A percentile compares a stretch with the other conserved stretches of the same genome.
Conservation (phyloP, 108 stramenopile species). For the Pseudonitzschia delicatissima region DNA sequence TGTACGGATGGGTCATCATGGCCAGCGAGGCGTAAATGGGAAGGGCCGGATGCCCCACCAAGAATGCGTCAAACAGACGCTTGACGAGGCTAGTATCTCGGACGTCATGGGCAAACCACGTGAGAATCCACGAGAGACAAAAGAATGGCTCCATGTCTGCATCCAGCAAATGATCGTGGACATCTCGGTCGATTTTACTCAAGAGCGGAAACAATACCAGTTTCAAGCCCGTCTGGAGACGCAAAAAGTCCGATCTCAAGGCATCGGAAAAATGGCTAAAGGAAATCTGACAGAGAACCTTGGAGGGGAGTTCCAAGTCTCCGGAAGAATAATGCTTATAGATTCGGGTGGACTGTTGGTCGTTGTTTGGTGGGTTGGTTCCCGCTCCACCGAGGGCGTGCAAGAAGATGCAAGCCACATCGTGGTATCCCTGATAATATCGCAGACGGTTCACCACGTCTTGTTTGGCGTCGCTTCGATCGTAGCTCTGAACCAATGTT, state of each 20-base stretch:
- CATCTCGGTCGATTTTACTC: slow-evolving; percentile 49
- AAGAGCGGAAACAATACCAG: slow-evolving; percentile 67
- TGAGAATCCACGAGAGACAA: slow-evolving; percentile 83
- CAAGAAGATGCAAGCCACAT: slow-evolving; percentile 77
- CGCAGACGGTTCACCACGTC: slow-evolving; percentile 34
- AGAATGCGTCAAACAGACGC: slow-evolving; percentile 87
- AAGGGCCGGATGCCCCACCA: slow-evolving; percentile 78
- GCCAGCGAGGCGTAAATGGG: slow-evolving; percentile 76
- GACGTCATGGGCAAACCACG: slow-evolving; percentile 92
- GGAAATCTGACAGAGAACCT: slow-evolving; percentile 61
- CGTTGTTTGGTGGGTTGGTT: not conserved
- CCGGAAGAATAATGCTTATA: slow-evolving; percentile 18
- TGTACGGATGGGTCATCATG: slow-evolving; percentile 76
- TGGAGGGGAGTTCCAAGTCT: slow-evolving; percentile 63
- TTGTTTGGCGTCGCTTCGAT: not conserved
- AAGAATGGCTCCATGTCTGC: slow-evolving; percentile 91
- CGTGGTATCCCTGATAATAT: slow-evolving; percentile 90
- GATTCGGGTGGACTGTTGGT: not conserved
- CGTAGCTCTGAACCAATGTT: slow-evolving; percentile 54
- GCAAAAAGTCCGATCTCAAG: slow-evolving; percentile 49
- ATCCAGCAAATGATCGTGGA: slow-evolving; percentile 74
- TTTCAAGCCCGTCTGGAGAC: slow-evolving; percentile 60
- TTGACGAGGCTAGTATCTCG: slow-evolving; percentile 79
- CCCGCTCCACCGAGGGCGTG: slow-evolving; percentile 56
- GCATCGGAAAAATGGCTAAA: slow-evolving; percentile 68